Conservation (phyloP, 352 stramenopile genomes). For the Globisporangium uncinulatum region DNA sequence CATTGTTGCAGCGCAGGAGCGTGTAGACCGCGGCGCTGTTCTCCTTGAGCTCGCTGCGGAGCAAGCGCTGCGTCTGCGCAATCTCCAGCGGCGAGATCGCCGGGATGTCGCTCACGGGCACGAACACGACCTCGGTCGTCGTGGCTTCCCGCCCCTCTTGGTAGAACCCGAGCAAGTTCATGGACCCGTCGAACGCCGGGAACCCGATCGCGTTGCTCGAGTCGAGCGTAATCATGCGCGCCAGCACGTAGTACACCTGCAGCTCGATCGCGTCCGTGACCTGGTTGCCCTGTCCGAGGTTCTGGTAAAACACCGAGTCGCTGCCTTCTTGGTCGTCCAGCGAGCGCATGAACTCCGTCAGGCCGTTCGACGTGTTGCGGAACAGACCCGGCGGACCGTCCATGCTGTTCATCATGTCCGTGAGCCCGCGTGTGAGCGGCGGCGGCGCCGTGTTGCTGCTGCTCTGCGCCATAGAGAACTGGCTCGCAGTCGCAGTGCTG, state of each 20-base stretch:
- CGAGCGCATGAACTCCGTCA: conserved; percentile 77
- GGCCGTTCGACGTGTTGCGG: conserved; percentile 64
- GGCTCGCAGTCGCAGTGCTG: conserved; percentile 24
- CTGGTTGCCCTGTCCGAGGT: conserved; percentile 35
- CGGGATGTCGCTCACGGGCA: conserved; percentile 66
- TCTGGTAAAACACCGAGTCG: conserved; percentile 64
- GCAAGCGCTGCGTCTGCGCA: conserved; percentile 52
- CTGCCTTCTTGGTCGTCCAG: conserved; percentile 61
- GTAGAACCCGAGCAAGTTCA: conserved; percentile 80
- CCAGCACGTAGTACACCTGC: conserved; percentile 78
- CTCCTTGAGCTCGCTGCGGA: conserved; percentile 65
- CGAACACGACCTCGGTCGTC: conserved; percentile 79
- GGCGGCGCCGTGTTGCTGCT: conserved; percentile 31
- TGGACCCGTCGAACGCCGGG: conserved; percentile 59
- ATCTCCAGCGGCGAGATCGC: conserved; percentile 72
- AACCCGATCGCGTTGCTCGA: conserved; percentile 70
- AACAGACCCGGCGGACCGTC: conserved; percentile 67
- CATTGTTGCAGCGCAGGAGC: conserved; percentile 67
- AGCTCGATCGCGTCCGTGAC: conserved; percentile 70
- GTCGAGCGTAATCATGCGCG: conserved; percentile 69
- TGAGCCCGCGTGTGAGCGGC: conserved; percentile 28
- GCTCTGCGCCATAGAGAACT: conserved; percentile 46
- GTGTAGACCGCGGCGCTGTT: conserved; percentile 70
- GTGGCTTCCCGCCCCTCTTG: conserved; percentile 66
- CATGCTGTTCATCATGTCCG: conserved; percentile 65